Evolutionary conservation across 2,329 filamentous ascomycete genomes (phyloP), one percentile per base, ranked within the genome.

Genomic region (Colletotrichum nymphaeae): DNA sequence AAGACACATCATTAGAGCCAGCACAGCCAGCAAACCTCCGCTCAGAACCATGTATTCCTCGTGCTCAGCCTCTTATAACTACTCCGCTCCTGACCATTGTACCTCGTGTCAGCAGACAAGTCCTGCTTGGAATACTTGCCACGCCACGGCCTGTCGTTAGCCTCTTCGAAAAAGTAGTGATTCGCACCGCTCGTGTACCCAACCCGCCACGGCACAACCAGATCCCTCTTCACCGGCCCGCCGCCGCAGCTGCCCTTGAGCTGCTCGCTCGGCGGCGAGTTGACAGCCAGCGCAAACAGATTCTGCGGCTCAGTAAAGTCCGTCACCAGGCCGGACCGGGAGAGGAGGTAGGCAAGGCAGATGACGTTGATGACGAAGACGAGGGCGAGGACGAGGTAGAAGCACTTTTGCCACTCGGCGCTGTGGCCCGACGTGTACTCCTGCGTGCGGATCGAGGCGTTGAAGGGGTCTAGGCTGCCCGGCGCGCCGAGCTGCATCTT

Each of bases 281-380:
- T 95, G 65, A 95, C 85, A 2, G 93, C 92, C 0, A 95, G 82
- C 0, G 91, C 86, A 77, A 95, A 95, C 2, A 95, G 83, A 78
- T 95, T 95, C 67, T 92, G 90, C 1, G 93, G 93, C 77, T 96
- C 93, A 0, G 91, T 93, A 78, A 93, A 95, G 82, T 96, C 94
- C 1, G 93, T 95, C 8, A 96, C 89, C 26, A 94, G 87, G 1
- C 90, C 89, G 0, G 84, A 84, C 6, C 84, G 79, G 75, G 88
- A 85, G 59, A 89, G 78, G 63, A 92, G 80, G 81, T 94, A 95
- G 2, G 84, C 78, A 0, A 94, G 83, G 69, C 92, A 93, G 52
- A 92, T 83, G 30, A 92, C 72, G 79, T 94, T 95, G 77, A 93
- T 89, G 28, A 89, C 75, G 77, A 95, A 93, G 1, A 93, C 91